phyloP scores from a whole-genome alignment of 441 rosid genomes.

The Eutrema salsugineum region DNA sequence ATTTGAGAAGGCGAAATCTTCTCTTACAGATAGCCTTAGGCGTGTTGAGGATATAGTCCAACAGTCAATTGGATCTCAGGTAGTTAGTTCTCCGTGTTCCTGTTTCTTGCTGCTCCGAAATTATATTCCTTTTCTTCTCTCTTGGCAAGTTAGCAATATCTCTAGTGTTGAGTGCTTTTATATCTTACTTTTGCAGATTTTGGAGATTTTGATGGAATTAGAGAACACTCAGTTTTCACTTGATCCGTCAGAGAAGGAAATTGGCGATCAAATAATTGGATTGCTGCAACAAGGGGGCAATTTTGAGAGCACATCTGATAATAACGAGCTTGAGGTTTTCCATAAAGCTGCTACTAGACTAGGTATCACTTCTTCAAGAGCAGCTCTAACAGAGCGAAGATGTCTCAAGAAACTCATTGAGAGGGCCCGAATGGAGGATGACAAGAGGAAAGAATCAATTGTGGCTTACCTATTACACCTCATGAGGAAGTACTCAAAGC shows the following conservation, averaged over 20 bases:
- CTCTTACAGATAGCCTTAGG: conserved; percentile 80
- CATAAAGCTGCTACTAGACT: conserved; percentile 83
- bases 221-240: conserved; percentile 61
- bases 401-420: conserved; percentile 93
- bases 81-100: conserved; percentile 23
- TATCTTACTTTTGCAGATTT: conserved; percentile 47
- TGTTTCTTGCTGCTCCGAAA: neutral
- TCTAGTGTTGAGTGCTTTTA: neutral
- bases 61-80: conserved; percentile 85
- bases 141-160: neutral
- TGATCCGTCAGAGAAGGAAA: conserved; percentile 78
- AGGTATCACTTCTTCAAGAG: conserved; percentile 89
- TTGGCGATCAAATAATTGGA: conserved; percentile 78
- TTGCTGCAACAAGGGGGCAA: conserved; percentile 92
- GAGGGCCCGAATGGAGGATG: conserved; percentile 91
- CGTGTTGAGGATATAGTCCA: conserved; percentile 92
- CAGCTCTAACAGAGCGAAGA: conserved; percentile 92
- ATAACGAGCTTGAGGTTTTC: conserved; percentile 80
- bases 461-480: conserved; percentile 91
- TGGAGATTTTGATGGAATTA: conserved; percentile 73
- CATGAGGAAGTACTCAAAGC: conserved; percentile 92
- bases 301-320: conserved; percentile 62
- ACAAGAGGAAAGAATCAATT: conserved; percentile 92
- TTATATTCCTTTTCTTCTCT: neutral
- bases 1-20: conserved; percentile 76